phyloP scores from a whole-genome alignment of 2,329 filamentous ascomycete genomes.

The Aspergillus versicolor region DNA sequence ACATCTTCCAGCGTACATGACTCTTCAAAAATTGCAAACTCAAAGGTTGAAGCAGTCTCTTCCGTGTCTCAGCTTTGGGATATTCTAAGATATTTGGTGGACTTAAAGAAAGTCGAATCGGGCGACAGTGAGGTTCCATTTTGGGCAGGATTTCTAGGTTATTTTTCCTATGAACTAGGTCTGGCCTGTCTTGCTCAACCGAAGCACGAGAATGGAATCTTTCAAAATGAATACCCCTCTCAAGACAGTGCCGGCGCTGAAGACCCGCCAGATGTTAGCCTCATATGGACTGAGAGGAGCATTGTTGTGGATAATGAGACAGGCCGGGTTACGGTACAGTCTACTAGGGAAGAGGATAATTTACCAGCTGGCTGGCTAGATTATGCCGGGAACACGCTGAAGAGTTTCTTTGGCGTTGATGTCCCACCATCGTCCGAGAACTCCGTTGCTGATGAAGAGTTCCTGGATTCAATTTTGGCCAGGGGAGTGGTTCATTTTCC shows the following conservation, averaged over 20 bases:
- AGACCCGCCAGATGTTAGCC: constrained; percentile 66
- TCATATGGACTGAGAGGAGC: constrained; percentile 74
- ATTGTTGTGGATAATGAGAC: constrained; percentile 72
- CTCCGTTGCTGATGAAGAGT: constrained; percentile 17
- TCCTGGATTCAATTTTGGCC: constrained; percentile 32
- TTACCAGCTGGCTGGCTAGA: constrained; percentile 48
- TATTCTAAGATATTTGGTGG: constrained; percentile 38
- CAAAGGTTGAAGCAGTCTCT: constrained; percentile 17
- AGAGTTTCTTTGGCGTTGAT: constrained; percentile 17
- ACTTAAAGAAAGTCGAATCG: constrained; percentile 37
- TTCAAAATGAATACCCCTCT: background rate
- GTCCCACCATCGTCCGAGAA: constrained; percentile 6
- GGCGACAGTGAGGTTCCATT: constrained; percentile 56
- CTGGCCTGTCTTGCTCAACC: constrained; percentile 55
- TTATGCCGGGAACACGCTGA: constrained; percentile 26
- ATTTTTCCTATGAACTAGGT: constrained; percentile 80
- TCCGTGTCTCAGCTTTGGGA: constrained; percentile 34
- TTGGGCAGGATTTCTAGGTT: constrained; percentile 81
- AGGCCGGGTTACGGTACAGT: constrained; percentile 65
- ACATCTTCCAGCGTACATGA: background rate
- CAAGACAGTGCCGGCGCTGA: constrained; percentile 19
- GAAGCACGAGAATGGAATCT: constrained; percentile 37
- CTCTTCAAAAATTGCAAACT: background rate
- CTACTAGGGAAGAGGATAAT: constrained; percentile 49
- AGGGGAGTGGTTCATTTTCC: constrained; percentile 34